These are phyloP conservation scores for Hysterium pulicare DNA, from an alignment of 2,329 filamentous ascomycete genomes.

Conservation along the genomic window DNA sequence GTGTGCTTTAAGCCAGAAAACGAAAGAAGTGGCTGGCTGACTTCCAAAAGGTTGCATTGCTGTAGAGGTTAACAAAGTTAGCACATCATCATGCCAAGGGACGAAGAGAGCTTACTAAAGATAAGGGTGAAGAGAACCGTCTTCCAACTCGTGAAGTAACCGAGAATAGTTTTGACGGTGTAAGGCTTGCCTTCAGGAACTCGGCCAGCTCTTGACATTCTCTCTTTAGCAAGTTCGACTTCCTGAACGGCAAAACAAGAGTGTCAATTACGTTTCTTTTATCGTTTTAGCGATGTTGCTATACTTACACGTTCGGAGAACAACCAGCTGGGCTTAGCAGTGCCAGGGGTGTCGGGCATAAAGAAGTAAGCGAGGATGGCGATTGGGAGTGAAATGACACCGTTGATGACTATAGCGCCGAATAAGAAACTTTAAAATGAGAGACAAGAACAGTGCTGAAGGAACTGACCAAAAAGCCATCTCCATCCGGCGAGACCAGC, in stretches of 20 bases:
- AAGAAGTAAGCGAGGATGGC: constrained; percentile 17
- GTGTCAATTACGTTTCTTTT: constrained; percentile 3
- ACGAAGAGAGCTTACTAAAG: too few relatives aligned
- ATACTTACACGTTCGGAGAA: constrained; percentile 14
- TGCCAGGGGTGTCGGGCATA: constrained; percentile 15
- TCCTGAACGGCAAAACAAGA: too few relatives aligned
- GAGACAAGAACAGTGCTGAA: neutral
- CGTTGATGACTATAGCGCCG: constrained; percentile 18
- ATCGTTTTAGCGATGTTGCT: neutral
- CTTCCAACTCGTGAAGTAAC: constrained; percentile 13
- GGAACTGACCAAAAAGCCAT: constrained; percentile 13
- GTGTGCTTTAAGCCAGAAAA: constrained; percentile 16
- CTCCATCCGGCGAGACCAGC: constrained; percentile 27
- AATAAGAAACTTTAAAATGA: neutral
- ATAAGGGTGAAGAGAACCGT: constrained; percentile 14
- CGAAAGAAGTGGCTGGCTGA: constrained; percentile 15
- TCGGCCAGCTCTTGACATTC: constrained; percentile 11
- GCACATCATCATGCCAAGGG: too few relatives aligned
- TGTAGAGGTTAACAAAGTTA: too few relatives aligned
- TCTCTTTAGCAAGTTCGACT: constrained; percentile 8
- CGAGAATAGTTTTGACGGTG: constrained; percentile 8
- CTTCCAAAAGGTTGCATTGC: constrained; percentile 15
- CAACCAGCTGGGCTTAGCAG: constrained; percentile 14
- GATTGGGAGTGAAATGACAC: constrained; percentile 16
- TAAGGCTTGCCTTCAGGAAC: constrained; percentile 13